Evolutionary conservation across 192 early-diverging fungal species (phyloP), one percentile per base, ranked within the genome.

Genomic region (Coemansia sp.): DNA sequence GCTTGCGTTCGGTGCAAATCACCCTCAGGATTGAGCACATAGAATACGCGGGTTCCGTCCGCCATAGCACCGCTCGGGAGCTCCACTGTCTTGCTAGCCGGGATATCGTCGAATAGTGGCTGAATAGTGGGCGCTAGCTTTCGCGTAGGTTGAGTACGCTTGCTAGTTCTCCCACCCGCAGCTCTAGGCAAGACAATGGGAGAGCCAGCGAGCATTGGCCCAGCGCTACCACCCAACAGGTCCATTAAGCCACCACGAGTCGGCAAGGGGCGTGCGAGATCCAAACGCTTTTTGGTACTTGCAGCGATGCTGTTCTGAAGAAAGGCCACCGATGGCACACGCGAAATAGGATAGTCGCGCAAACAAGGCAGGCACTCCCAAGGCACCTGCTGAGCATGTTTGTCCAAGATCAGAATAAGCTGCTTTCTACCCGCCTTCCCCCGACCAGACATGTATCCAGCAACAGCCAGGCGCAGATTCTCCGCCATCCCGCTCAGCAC

Each of bases 1-100:
- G 86, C 64, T 76, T 98, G 91, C 2, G 98, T 99, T 52, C 87
- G 84, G 47, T 76, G 80, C 66, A 99, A 76, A 71, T 99, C 96
- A 18, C 90, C 91, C 24, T 87, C 89, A 1, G 98, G 98, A 83
- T 99, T 99, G 20, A 99, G 81, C 16, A 98, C 79, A 75, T 96
- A 99, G 74, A 86, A 95, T 2, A 87, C 84, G 2, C 79, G 87
- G 22, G 73, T 31, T 1, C 70, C 57, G 64, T 90, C 72, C 18
- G 89, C 76, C 7, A 34, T 60, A 3, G 90, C 65, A 7, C n/a
- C 60, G 0, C 68, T 63, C 39, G 64, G 60, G 29, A n/a, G 5
- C 11, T 24, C 16, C 39, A 8, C 1, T 11, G 36, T 1, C 18
- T 18, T 18, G 36, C 31, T n/a, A 36, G 7, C 39, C n/a, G 34